phyloP scores from a whole-genome alignment of 2,329 filamentous ascomycete species.

The Nigrograna mackinnonii region DNA sequence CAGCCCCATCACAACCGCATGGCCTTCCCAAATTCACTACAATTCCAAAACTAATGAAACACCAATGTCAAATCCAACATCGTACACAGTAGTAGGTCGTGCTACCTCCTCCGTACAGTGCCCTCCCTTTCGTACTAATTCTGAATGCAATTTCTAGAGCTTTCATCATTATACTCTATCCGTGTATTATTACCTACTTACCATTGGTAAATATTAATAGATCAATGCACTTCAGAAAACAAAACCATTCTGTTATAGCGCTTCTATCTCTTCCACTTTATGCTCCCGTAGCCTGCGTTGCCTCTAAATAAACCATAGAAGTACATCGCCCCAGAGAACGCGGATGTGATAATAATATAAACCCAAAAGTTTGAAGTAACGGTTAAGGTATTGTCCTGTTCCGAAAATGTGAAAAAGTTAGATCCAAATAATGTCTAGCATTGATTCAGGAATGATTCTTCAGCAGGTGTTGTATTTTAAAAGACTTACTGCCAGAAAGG shows the following conservation, averaged over 20 bases:
- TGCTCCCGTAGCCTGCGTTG: constrained; percentile 3
- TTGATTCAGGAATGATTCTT: constrained; percentile 1
- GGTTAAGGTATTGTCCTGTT: constrained; percentile 5
- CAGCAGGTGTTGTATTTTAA: not conserved
- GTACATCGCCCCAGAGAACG: constrained; percentile 10
- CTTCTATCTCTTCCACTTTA: not conserved
- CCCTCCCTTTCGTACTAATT: too few relatives aligned
- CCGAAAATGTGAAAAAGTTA: constrained; percentile 12
- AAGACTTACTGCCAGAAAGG: not conserved
- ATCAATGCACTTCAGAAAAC: too few relatives aligned
- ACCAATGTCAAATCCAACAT: too few relatives aligned
- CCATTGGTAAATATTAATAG: too few relatives aligned
- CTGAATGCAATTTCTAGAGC: too few relatives aligned
- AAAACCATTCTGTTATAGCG: constrained; percentile 1
- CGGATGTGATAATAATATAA: constrained; percentile 8
- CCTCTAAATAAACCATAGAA: constrained; percentile 10
- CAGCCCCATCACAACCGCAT: too few relatives aligned
- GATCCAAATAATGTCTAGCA: constrained; percentile 14
- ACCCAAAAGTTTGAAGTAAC: constrained; percentile 16
- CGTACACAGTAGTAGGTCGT: too few relatives aligned
- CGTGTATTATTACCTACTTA: too few relatives aligned
- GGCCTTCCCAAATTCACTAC: too few relatives aligned
- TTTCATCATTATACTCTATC: too few relatives aligned
- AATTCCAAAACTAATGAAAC: too few relatives aligned
- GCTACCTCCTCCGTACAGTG: too few relatives aligned